Evolutionary conservation across 768 basidiomycete genomes (phyloP).

Genomic region (Pleurotus platypus): DNA sequence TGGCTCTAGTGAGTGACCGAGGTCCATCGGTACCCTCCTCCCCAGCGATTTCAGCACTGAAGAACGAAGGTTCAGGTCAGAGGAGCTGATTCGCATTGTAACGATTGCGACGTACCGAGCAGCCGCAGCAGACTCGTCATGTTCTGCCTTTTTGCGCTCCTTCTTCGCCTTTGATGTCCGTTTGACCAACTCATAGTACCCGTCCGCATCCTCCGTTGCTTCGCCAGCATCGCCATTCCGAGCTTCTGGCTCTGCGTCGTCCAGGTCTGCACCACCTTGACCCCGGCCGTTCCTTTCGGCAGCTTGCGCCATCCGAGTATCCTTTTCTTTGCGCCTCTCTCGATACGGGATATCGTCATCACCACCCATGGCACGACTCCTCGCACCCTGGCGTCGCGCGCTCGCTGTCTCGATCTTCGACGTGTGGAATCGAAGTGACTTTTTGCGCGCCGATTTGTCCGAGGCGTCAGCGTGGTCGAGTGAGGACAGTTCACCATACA

Average conservation of each 20-base stretch:
- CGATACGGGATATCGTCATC: slow-evolving; percentile 95
- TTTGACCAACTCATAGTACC: slow-evolving; percentile 91
- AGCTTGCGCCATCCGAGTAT: slow-evolving; percentile 53
- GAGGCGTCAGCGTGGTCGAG: slow-evolving; percentile 70
- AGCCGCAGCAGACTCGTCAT: slow-evolving; percentile 61
- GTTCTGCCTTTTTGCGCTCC: slow-evolving; percentile 75
- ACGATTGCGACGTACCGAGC: slow-evolving; percentile 45
- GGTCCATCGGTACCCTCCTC: slow-evolving; percentile 56
- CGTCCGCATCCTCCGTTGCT: slow-evolving; percentile 51
- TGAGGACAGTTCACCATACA: slow-evolving; percentile 69
- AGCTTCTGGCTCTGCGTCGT: slow-evolving; percentile 47
- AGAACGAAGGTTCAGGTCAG: slow-evolving; percentile 8
- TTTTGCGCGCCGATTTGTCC: slow-evolving; percentile 81
- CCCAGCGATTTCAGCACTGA: slow-evolving; percentile 27
- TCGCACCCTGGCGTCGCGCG: slow-evolving; percentile 70
- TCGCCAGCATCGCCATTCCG: slow-evolving; percentile 32
- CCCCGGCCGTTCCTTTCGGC: slow-evolving; percentile 38
- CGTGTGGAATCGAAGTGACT: slow-evolving; percentile 89
- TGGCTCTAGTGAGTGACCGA: slow-evolving; percentile 84
- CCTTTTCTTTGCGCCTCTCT: slow-evolving; percentile 64
- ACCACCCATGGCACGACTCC: slow-evolving; percentile 70
- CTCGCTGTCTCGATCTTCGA: slow-evolving; percentile 83
- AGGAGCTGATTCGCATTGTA: background rate
- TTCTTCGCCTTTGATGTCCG: slow-evolving; percentile 67
- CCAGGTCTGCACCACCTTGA: slow-evolving; percentile 65